Base-by-base conservation (phyloP, 768 basidiomycete species). In the Plicaturopsis crispa region DNA sequence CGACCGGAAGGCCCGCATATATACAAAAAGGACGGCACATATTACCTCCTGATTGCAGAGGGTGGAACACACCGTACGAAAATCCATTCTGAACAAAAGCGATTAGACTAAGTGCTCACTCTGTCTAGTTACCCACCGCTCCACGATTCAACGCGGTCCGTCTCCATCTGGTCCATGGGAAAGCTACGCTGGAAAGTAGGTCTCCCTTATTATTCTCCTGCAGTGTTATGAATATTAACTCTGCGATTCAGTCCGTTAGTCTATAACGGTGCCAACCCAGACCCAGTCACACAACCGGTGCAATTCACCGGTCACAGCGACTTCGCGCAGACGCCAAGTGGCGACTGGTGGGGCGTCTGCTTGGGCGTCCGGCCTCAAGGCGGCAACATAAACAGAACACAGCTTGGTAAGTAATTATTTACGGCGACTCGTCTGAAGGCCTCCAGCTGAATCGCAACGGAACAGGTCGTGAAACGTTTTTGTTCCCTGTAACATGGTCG, bases 1-100 rank as follows among this genome's bases (percentile, higher is more conserved):
- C n/a, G n/a, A n/a, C n/a, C n/a, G n/a, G 65, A 67, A 46, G 65
- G 65, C 22, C 65, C 65, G 26, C 65, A 67, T 44, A 37, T 67
- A 11, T 66, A 67, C 41, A 46, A 45, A 31, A 55, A 64, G 44
- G 59, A 67, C 42, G 48, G 47, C 2, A 64, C 63, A 5, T 67
- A 67, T 39, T 66, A 65, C 30, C 51, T 67, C 23, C 47, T 67
- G 35, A 64, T 66, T 31, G 65, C 65, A 6, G 64, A 67, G 56
- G 62, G 60, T 61, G 17, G 2, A 18, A 18, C 18, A 19, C 26
- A 37, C n/a, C n/a, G n/a, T n/a, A n/a, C n/a, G n/a, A n/a, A n/a
- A n/a, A n/a, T n/a, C n/a, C n/a, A n/a, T n/a, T n/a, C n/a, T n/a
- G n/a, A n/a, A n/a, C n/a, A n/a, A n/a, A n/a, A n/a, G n/a, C n/a